phyloP scores from a whole-genome alignment of 352 stramenopile species.

The Aphanomyces cochlioides region DNA sequence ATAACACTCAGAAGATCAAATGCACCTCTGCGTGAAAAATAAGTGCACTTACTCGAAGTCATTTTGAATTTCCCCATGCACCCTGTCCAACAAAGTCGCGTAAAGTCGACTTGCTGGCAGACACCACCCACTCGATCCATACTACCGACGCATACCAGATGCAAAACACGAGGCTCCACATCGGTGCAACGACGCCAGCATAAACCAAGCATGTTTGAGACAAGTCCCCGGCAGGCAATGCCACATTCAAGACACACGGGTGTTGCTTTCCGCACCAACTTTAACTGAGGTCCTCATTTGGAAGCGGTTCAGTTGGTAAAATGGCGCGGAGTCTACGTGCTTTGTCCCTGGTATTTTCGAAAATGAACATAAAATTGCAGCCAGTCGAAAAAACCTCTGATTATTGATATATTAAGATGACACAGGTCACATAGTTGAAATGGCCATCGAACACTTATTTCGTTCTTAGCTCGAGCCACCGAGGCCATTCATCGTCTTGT shows the following conservation, averaged over 20 bases:
- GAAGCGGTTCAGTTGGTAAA: conserved; percentile 30
- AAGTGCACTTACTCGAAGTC: conserved; percentile 4
- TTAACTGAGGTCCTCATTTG: conserved; percentile 30
- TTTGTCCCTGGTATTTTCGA: neutral
- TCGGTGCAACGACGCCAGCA: neutral
- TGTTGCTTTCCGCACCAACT: conserved; percentile 31
- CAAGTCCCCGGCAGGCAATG: conserved; percentile 16
- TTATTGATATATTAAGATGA: too few relatives aligned
- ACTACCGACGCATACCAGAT: conserved; percentile 7
- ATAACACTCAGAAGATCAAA: conserved; percentile 24
- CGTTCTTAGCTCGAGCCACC: too few relatives aligned
- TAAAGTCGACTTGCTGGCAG: neutral
- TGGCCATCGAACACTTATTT: too few relatives aligned
- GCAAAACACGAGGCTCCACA: conserved; percentile 10
- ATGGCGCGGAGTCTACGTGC: conserved; percentile 10
- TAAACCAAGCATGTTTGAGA: conserved; percentile 25
- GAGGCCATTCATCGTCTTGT: conserved; percentile 41
- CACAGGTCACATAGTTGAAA: too few relatives aligned
- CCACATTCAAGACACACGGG: conserved; percentile 22
- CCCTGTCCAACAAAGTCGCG: conserved; percentile 22
- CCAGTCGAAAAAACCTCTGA: too few relatives aligned
- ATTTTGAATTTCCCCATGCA: conserved; percentile 23
- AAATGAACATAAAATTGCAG: neutral
- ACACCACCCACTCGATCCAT: conserved; percentile 7
- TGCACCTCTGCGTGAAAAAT: conserved; percentile 25